phyloP scores from a whole-genome alignment of 2,329 filamentous ascomycete genomes.

The Drechmeria coniospora region DNA sequence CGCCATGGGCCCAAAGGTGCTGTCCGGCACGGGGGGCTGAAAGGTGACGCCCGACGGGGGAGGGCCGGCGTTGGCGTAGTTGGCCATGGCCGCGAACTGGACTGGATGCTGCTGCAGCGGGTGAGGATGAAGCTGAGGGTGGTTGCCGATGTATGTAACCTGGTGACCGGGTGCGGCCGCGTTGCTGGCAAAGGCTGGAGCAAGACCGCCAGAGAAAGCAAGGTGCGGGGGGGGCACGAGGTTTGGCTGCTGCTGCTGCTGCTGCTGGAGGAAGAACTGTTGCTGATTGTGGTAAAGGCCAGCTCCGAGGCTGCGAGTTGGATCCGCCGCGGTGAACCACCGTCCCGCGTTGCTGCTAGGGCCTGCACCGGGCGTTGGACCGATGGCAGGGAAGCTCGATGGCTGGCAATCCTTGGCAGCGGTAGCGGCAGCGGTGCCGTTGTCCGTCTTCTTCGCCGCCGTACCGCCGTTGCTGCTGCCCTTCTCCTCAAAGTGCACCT shows the following conservation, averaged over 20 bases:
- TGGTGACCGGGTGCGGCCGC: slow-evolving; percentile 1
- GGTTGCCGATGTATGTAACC: slow-evolving; percentile 14
- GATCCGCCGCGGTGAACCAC: slow-evolving; percentile 20
- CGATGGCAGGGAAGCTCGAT: slow-evolving; percentile 12
- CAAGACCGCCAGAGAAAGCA: too few species aligned
- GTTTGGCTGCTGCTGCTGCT: slow-evolving; percentile 1
- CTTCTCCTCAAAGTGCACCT: slow-evolving; percentile 15
- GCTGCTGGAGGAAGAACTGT: neutral
- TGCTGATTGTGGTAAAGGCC: slow-evolving; percentile 1
- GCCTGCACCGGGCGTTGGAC: slow-evolving; percentile 9
- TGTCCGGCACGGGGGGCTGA: slow-evolving; percentile 43
- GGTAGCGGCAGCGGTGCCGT: slow-evolving; percentile 5
- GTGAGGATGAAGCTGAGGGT: too few species aligned
- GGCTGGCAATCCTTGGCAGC: slow-evolving; percentile 7
- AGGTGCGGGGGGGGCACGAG: too few species aligned
- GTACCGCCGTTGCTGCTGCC: slow-evolving; percentile 3
- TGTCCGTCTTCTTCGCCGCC: slow-evolving; percentile 1
- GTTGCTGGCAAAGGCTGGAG: too few species aligned
- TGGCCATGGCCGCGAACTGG: slow-evolving; percentile 16
- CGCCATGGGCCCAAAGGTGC: slow-evolving; percentile 36
- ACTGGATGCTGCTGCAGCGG: slow-evolving; percentile 6
- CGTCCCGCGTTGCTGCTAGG: slow-evolving; percentile 8
- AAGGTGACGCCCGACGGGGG: slow-evolving; percentile 32
- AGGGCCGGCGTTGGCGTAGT: slow-evolving; percentile 27
- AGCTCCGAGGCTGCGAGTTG: slow-evolving; percentile 12